Evolutionary conservation across 768 basidiomycete genomes (phyloP).

Genomic region (Auricularia sp.): DNA sequence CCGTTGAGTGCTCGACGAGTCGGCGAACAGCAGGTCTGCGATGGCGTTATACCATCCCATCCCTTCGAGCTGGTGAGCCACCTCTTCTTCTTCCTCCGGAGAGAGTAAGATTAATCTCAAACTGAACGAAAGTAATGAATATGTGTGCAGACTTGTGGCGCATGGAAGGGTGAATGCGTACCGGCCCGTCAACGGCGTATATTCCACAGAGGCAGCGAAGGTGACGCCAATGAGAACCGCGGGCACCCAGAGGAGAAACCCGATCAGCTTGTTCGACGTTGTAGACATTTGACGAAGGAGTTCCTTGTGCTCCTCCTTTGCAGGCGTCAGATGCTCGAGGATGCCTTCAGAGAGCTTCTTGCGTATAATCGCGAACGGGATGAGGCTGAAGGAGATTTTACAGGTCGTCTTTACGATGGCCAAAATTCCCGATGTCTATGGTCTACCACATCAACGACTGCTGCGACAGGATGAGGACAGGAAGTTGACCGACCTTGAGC

Average conservation of each 20-base stretch:
- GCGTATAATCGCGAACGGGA: not conserved
- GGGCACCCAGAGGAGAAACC: slow-evolving; percentile 51
- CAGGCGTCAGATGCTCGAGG: not conserved
- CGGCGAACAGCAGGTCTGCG: slow-evolving; percentile 55
- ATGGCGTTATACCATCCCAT: slow-evolving; percentile 82
- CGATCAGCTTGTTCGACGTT: slow-evolving; percentile 25
- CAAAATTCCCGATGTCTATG: no score
- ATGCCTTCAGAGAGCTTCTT: not conserved
- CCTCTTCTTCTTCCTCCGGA: slow-evolving; percentile 86
- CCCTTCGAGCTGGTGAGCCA: slow-evolving; percentile 69
- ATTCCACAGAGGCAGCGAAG: slow-evolving; percentile 61
- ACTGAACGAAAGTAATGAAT: slow-evolving; percentile 26
- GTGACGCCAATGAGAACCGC: slow-evolving; percentile 55
- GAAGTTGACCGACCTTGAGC: no score
- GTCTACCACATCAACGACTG: no score
- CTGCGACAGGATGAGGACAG: no score
- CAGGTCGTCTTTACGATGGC: no score
- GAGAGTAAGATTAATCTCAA: slow-evolving; percentile 84
- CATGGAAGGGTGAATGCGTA: slow-evolving; percentile 15
- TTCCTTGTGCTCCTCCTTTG: not conserved
- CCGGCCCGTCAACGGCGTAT: slow-evolving; percentile 78
- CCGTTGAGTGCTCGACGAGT: slow-evolving; percentile 34
- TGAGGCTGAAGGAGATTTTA: not conserved
- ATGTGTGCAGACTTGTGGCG: not conserved
- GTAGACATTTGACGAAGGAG: not conserved